Percentiles rank a stretch among this genome's conserved stretches.
These are phyloP conservation scores for Paraconiothyrium sp. DNA, from an alignment of 2,329 filamentous ascomycete genomes.

Conservation along the genomic window DNA sequence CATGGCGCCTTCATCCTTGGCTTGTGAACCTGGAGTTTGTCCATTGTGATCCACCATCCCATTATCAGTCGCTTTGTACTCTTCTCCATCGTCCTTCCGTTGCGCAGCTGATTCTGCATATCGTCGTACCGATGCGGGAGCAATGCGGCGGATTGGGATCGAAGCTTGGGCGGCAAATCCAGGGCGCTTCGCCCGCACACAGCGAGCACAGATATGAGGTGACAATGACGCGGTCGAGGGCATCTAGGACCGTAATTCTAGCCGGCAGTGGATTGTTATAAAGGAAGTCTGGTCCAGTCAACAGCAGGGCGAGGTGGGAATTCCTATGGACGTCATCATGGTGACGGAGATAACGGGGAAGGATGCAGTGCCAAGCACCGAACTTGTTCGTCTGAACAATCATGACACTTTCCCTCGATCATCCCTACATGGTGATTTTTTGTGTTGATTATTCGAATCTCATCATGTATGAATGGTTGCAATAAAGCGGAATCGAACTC, in stretches of 20 bases:
- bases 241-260: constrained; percentile 36
- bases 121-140: constrained; percentile 24
- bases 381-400: constrained; percentile 4
- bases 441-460: neutral
- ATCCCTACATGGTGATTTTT: neutral
- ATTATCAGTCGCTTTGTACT: neutral
- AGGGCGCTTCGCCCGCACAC: constrained; percentile 46
- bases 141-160: constrained; percentile 20
- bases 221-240: constrained; percentile 28
- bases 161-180: constrained; percentile 17
- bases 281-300: neutral
- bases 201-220: constrained; percentile 51
- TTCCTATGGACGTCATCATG: constrained; percentile 27
- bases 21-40: constrained; percentile 14
- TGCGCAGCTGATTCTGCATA: constrained; percentile 36
- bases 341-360: constrained; percentile 9
- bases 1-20: constrained; percentile 62
- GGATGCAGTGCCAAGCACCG: constrained; percentile 17
- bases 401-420: neutral
- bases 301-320: constrained; percentile 18
- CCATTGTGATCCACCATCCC: neutral
- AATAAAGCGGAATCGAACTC: neutral
- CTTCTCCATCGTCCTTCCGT: constrained; percentile 22
- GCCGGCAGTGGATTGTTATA: constrained; percentile 12
- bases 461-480: neutral